Evolutionary conservation across 768 basidiomycete species (phyloP).

Genomic region (Leucocoprinus birnbaumii): DNA sequence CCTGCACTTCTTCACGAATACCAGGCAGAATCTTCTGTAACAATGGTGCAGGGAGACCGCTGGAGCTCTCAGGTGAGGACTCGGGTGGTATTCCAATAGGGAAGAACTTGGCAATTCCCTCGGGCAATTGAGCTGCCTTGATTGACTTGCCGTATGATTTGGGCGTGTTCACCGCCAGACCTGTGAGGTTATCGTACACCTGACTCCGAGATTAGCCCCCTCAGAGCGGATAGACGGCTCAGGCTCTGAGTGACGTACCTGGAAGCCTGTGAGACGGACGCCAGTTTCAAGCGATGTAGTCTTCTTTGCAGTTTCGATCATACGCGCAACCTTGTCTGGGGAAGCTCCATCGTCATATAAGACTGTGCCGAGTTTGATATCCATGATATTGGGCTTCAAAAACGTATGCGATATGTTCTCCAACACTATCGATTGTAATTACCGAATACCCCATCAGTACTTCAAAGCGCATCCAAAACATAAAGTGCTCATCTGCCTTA

Average conservation of each 20-base stretch:
- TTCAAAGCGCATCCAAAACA: neutral
- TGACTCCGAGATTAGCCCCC: constrained; percentile 25
- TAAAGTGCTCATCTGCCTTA: constrained; percentile 44
- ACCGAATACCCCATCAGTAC: constrained; percentile 7
- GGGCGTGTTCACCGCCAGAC: constrained; percentile 57
- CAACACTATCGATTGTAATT: constrained; percentile 71
- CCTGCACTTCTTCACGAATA: constrained; percentile 47
- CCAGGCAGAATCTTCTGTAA: constrained; percentile 57
- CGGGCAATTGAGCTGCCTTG: constrained; percentile 60
- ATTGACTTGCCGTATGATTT: constrained; percentile 81
- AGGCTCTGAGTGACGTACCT: constrained; percentile 47
- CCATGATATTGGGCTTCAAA: constrained; percentile 80
- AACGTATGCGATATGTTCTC: constrained; percentile 81
- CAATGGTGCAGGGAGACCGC: constrained; percentile 53
- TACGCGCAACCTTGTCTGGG: constrained; percentile 74
- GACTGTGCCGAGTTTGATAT: constrained; percentile 90
- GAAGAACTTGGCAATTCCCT: constrained; percentile 82
- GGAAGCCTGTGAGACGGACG: constrained; percentile 84
- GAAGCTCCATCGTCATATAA: constrained; percentile 72
- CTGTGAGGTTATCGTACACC: constrained; percentile 69
- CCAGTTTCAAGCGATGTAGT: constrained; percentile 80
- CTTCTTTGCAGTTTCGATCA: constrained; percentile 64
- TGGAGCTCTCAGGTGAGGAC: constrained; percentile 15
- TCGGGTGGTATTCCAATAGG: constrained; percentile 44
- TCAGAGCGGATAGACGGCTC: neutral